Percentiles rank a stretch among this genome's conserved stretches.
These are phyloP conservation scores for Colletotrichum lindemuthianum DNA, from an alignment of 2,329 filamentous ascomycete genomes.

Conservation along the genomic window DNA sequence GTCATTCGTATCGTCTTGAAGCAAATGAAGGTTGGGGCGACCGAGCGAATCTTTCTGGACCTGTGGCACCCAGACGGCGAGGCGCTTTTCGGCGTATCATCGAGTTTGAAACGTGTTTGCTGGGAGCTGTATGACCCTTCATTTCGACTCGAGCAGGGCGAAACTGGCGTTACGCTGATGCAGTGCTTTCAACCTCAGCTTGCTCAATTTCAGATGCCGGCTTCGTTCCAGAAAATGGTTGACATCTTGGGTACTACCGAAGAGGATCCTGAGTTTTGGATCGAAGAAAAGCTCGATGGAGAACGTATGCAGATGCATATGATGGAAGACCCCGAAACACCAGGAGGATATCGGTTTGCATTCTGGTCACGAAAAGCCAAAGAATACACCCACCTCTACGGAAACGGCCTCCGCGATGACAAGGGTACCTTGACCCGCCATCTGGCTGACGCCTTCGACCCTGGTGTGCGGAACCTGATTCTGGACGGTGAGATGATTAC, in stretches of 20 bases:
- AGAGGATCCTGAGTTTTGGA: conserved; percentile 86
- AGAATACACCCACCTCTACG: conserved; percentile 95
- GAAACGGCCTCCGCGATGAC: conserved; percentile 77
- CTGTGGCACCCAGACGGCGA: conserved; percentile 84
- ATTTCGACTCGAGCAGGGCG: conserved; percentile 77
- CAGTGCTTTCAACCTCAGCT: conserved; percentile 97
- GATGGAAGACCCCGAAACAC: conserved; percentile 72
- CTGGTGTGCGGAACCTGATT: conserved; percentile 85
- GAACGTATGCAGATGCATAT: conserved; percentile 98
- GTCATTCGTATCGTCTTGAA: conserved; percentile 91
- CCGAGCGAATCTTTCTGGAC: conserved; percentile 88
- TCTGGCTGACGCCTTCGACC: conserved; percentile 78
- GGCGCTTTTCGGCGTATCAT: conserved; percentile 87
- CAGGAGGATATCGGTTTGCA: conserved; percentile 77
- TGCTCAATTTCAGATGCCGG: conserved; percentile 88
- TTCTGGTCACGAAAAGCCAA: conserved; percentile 98
- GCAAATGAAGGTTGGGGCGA: conserved; percentile 78
- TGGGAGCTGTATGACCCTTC: conserved; percentile 88
- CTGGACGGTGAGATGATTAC: conserved; percentile 99
- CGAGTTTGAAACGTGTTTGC: conserved; percentile 88
- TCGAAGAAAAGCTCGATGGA: conserved; percentile 97
- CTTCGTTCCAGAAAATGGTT: conserved; percentile 81
- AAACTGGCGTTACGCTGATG: conserved; percentile 83
- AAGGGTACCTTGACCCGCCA: conserved; percentile 83
- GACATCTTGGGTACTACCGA: conserved; percentile 71